phyloP scores from a whole-genome alignment of 2,329 filamentous ascomycete species.

The Fusarium tjaetaba region DNA sequence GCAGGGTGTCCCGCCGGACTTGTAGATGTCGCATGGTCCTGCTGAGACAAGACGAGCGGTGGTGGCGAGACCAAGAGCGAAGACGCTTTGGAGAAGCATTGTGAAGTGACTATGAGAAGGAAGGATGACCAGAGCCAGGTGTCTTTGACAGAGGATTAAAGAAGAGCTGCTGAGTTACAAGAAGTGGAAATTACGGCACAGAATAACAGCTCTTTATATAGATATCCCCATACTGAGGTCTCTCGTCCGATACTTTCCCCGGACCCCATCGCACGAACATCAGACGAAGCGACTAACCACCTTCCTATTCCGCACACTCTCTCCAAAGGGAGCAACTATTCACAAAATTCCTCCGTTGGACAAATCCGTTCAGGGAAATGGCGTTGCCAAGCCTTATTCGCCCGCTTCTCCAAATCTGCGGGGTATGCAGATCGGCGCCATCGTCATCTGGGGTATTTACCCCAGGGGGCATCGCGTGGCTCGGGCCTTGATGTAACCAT shows the following conservation, averaged over 20 bases:
- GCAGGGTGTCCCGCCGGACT: conserved; percentile 12
- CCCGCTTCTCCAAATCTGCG: conserved; percentile 9
- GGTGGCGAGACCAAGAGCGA: background rate
- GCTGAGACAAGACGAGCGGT: conserved; percentile 6
- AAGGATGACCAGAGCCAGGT: fast-evolving
- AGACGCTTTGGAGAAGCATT: conserved; percentile 14
- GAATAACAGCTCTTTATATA: background rate
- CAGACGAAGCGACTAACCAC: background rate
- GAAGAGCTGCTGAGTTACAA: background rate
- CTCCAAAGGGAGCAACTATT: background rate
- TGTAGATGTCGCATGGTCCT: conserved; percentile 26
- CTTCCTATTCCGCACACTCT: background rate
- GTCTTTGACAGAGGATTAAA: background rate
- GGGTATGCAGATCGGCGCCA: conserved; percentile 6
- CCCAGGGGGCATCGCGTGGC: background rate
- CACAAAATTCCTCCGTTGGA: background rate
- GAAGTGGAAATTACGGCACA: fast-evolving
- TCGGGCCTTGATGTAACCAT: conserved; percentile 2
- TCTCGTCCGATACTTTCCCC: no score
- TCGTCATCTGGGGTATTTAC: background rate
- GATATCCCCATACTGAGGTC: background rate
- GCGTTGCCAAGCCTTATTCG: background rate
- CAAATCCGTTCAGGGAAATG: background rate
- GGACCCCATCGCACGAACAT: background rate
- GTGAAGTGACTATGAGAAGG: background rate